These are phyloP conservation scores for Psilocybe mexicana DNA, from an alignment of 1,284 basidiomycete species.

Conservation along the genomic window DNA sequence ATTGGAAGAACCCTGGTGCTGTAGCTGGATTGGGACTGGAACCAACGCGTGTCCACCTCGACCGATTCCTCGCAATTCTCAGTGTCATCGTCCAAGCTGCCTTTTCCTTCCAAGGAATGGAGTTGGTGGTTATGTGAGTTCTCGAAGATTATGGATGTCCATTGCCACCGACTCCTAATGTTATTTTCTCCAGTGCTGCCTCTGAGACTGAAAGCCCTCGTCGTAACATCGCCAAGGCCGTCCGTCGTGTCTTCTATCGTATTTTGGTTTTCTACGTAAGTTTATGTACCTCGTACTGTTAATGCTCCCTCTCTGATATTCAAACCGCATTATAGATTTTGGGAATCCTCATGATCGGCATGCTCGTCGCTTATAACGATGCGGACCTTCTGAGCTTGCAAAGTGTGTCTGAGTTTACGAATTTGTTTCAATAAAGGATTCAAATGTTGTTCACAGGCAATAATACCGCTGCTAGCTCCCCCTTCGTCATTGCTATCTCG, in stretches of 20 bases:
- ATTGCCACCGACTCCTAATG: neutral
- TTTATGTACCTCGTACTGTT: neutral
- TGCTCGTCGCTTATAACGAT: slow-evolving; percentile 79
- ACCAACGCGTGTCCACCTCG: slow-evolving; percentile 40
- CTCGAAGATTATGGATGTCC: no score
- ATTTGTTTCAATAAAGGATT: neutral
- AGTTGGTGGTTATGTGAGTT: slow-evolving; percentile 74
- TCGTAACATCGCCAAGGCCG: slow-evolving; percentile 78
- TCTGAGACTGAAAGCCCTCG: slow-evolving; percentile 77
- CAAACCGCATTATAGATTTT: slow-evolving; percentile 42
- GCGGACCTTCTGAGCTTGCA: slow-evolving; percentile 47
- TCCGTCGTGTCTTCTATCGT: slow-evolving; percentile 80
- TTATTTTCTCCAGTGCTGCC: slow-evolving; percentile 50
- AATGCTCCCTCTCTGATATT: neutral
- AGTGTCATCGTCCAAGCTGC: slow-evolving; percentile 75
- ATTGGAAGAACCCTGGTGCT: slow-evolving; percentile 73
- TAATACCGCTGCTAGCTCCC: slow-evolving; percentile 66
- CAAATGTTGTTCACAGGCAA: slow-evolving; percentile 29
- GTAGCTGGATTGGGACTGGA: slow-evolving; percentile 49
- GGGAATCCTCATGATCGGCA: slow-evolving; percentile 76
- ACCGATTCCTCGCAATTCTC: slow-evolving; percentile 71
- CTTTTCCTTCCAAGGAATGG: slow-evolving; percentile 85
- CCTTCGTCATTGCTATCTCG: slow-evolving; percentile 83
- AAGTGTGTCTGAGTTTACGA: slow-evolving; percentile 20
- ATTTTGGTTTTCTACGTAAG: slow-evolving; percentile 73